A percentile compares a stretch with the other conserved stretches of the same genome.
phyloP scores from a whole-genome alignment of 164 flowering plant species.

The Kingdonia uniflora region DNA sequence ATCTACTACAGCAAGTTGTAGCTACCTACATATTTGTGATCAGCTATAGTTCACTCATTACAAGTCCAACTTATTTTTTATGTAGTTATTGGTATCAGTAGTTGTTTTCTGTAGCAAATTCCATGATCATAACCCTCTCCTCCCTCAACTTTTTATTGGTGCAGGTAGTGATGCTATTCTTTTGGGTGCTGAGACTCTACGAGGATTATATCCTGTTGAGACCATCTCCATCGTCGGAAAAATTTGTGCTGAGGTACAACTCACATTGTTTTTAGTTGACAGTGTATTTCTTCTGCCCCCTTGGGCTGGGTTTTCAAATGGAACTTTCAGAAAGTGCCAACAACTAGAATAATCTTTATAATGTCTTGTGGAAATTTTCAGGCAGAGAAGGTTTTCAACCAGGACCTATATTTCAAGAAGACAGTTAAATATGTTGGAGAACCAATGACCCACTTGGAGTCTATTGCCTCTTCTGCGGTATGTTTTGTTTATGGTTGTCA shows the following conservation, averaged over 20 bases:
- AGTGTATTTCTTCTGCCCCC: neutral
- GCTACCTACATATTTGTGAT: too few species aligned
- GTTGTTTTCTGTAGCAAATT: too few species aligned
- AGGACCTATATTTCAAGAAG: slow-evolving; percentile 77
- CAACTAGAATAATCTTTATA: neutral
- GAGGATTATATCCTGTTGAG: slow-evolving; percentile 72
- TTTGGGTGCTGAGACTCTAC: slow-evolving; percentile 76
- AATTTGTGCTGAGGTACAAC: slow-evolving; percentile 66
- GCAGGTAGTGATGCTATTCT: slow-evolving; percentile 79
- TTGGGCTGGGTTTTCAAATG: neutral
- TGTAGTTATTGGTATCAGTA: too few species aligned
- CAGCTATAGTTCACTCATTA: too few species aligned
- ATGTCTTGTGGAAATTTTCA: slow-evolving; percentile 17
- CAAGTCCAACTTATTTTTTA: too few species aligned
- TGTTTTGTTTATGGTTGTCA: neutral
- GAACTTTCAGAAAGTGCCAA: neutral
- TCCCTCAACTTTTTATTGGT: slow-evolving; percentile 1
- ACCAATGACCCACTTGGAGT: slow-evolving; percentile 91
- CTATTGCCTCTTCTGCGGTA: slow-evolving; percentile 97
- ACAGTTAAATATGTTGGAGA: slow-evolving; percentile 82
- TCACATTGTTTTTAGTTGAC: neutral
- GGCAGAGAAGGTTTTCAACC: slow-evolving; percentile 97
- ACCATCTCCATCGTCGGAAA: slow-evolving; percentile 63
- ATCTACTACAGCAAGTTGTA: too few species aligned
- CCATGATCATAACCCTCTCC: too few species aligned